Evolutionary conservation across 768 basidiomycete species (phyloP), one percentile per base, ranked within the genome.

Genomic region (Cystobasidium onofrii): DNA sequence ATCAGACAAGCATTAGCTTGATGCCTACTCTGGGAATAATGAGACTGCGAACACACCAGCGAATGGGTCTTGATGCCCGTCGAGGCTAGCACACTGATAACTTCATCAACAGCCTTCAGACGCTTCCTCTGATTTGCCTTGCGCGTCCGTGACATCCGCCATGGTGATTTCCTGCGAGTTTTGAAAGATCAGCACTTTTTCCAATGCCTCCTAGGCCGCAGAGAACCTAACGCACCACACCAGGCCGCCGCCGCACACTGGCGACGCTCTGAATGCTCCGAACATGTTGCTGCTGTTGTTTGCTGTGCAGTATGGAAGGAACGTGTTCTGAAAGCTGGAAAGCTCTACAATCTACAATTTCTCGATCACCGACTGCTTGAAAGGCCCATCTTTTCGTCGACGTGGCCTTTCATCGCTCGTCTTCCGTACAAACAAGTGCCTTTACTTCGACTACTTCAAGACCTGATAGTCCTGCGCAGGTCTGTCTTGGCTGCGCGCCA

Each of bases 41-140:
- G 29, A 33, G 23, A 20, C 25, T 27, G 27, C 18, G 34, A 23
- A 84, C 90, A 74, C 79, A 95, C 94, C 80, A 97, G 81, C 50
- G 91, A 84, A 41, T 82, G 80, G 78, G 89, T 91, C 78, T 89
- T 80, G 6, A 97, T 85, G 2, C 96, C 95, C 76, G 90, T 92
- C 18, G 86, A 84, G 75, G 86, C 84, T 4, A 98, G 89, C 0
- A 92, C 86, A 74, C 92, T 89, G 75, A 99, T 95, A 72, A 98
- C 95, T 1, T 87, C 83, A 83, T 99, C 96, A 41, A 98, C 95
- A 79, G 86, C 88, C 85, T 91, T 93, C 75, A 99, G 86, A 73
- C 96, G 86, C 62, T 88, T 83, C 29, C 96, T 87, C 70, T 88
- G 90, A 77, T 96, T 94, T 27, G 91, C 90, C 83, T 98, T 98